Evolutionary conservation across 352 stramenopile species (phyloP).

Genomic region (Aphanomyces euteiches): DNA sequence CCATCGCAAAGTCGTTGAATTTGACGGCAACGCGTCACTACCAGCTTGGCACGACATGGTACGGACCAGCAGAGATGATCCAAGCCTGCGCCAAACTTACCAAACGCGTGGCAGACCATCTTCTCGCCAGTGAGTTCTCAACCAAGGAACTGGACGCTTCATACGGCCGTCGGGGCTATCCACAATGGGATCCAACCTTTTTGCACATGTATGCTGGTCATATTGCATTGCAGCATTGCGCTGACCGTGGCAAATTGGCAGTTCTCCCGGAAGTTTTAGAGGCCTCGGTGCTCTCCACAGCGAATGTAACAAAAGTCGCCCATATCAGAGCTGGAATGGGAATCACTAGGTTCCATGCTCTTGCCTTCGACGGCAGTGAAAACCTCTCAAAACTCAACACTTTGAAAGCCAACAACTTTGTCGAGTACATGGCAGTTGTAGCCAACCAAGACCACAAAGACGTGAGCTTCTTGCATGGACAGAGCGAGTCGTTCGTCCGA

Average conservation of each 20-base stretch:
- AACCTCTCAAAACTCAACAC: background rate
- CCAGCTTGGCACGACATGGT: constrained; percentile 21
- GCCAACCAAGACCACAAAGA: background rate
- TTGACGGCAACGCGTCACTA: background rate
- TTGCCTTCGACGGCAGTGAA: background rate
- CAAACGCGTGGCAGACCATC: background rate
- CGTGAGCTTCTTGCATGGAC: background rate
- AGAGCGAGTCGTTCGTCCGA: background rate
- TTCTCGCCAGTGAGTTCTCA: background rate
- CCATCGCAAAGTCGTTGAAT: background rate
- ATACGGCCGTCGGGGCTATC: constrained; percentile 6
- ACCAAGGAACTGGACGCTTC: background rate
- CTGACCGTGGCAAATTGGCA: background rate
- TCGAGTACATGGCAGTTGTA: background rate
- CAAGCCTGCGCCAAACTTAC: constrained; percentile 6
- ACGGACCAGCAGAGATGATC: background rate
- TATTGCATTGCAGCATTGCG: constrained; percentile 3
- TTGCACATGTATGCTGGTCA: background rate
- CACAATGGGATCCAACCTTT: constrained; percentile 6
- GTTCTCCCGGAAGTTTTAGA: background rate
- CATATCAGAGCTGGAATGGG: background rate
- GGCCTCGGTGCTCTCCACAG: background rate
- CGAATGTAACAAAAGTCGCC: background rate
- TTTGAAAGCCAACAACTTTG: background rate
- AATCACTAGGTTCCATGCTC: background rate